Evolutionary conservation across 495 filamentous ascomycete species (phyloP), one percentile per base, ranked within the genome.

Genomic region (Hypomontagnella submonticulosa): DNA sequence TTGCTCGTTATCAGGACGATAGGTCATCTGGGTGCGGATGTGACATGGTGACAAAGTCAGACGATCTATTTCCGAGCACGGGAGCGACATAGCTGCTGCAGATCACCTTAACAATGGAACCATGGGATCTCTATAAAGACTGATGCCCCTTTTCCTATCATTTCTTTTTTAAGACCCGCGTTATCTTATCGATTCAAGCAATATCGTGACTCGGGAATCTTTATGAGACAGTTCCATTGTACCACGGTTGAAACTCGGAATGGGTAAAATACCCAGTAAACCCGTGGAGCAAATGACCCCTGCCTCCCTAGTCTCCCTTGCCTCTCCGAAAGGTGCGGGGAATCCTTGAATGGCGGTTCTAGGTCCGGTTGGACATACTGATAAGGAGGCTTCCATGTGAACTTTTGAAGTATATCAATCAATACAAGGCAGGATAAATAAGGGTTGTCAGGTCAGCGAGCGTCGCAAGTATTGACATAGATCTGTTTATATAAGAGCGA

Each of bases 1-100:
- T 40, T 58, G 49, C 2, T 68, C 19, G 42, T 60, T 68, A 60
- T 63, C 59, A 46, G 10, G 48, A 13, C 42, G 42, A 27, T 44
- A 53, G 66, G 56, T 68, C 66, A 63, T 27, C 59, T 53, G 66
- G 59, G 30, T 49, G 16, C 6, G 42, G 32, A 51, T 63, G 65
- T 49, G 65, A 58, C 49, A 68, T 32, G 55, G 38, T 63, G 66
- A 68, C 44, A 18, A 20, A 55, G 66, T 68, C 66, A 68, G 59
- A 38, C 54, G 66, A 57, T 68, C 59, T 54, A 59, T 59, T 68
- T 61, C 38, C 19, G 42, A 53, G 55, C 66, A 68, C 53, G 55
- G 49, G 65, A 20, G 40, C 52, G 46, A 62, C 12, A 49, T 43
- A 16, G 33, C 15, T 16, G 32, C n/a, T 40, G 49, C 7, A 68